Base-by-base conservation (phyloP, 2,329 filamentous ascomycete genomes). In the Orbilia oligospora region DNA sequence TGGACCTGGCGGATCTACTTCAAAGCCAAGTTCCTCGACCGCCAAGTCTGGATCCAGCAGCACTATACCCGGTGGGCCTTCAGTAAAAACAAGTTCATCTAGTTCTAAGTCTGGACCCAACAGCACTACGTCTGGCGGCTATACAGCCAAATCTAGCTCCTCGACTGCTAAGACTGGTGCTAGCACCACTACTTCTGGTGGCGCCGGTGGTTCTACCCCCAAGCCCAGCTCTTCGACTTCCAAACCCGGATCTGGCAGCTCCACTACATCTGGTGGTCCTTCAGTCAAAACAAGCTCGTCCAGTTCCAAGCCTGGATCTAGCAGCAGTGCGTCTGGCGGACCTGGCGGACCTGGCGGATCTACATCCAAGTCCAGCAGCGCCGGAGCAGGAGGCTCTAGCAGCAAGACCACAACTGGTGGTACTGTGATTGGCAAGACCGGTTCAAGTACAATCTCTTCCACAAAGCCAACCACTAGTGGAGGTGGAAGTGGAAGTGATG, bases 361-460 rank as follows among this genome's bases (percentile, higher is more conserved):
- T 36, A 18, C 51, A n/a, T 16, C 24, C 10, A 30, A 24, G 49
- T 55, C 51, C 18, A 14, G 46, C 14, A 24, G 9, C 4, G 18
- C 1, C 5, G 18, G 9, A 14, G 5, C 6, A 18, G 48, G 5
- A 3, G 22, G 48, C 44, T 46, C 44, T 46, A 46, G 44, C 44
- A 20, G 44, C 51, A 33, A 33, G 51, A 33, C 51, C 8, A 55
- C 51, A 24, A 51, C 48, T 24, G 14, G 48, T 8, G 48, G 48
- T 51, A 51, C 48, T 16, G 48, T 27, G 14, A 27, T 16, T 27
- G 48, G 5, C 6, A 55, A 55, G 16, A 33, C 27, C 2, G 5
- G 24, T 9, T 38, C 53, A 14, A 10, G 18, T 10, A 22, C 36
- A 3, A 61, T 20, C 0, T 27, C 18, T 10, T 20, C 56, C 4